Percentiles rank a stretch among this genome's conserved stretches.
phyloP scores from a whole-genome alignment of 2,329 filamentous ascomycete genomes.

The Chaetomiaceae sp. region DNA sequence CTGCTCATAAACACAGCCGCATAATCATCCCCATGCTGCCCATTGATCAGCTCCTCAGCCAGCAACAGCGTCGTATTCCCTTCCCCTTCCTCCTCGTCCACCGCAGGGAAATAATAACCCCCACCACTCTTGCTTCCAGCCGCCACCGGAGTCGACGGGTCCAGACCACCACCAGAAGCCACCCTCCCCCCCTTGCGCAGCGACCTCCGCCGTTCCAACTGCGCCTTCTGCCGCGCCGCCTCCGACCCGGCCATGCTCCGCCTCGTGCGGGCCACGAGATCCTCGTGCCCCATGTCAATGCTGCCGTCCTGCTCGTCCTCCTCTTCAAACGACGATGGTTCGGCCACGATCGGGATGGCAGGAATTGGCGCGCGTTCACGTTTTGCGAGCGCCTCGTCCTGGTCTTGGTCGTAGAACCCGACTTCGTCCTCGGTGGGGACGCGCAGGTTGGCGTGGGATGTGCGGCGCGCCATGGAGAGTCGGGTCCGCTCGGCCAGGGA shows the following conservation, averaged over 20 bases:
- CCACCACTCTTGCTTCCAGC: constrained; percentile 29
- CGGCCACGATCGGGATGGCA: constrained; percentile 1
- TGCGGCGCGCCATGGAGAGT: constrained; percentile 65
- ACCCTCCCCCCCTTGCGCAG: constrained; percentile 41
- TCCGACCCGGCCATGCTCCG: constrained; percentile 60
- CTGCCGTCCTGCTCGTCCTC: constrained; percentile 15
- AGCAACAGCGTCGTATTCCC: constrained; percentile 43
- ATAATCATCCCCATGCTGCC: constrained; percentile 62
- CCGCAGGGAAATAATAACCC: constrained; percentile 42
- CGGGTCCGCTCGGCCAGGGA: constrained; percentile 75
- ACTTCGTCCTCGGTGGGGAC: constrained; percentile 17
- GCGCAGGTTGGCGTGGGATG: constrained; percentile 36
- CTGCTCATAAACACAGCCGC: constrained; percentile 80
- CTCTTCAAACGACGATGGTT: not conserved
- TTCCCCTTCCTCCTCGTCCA: constrained; percentile 45
- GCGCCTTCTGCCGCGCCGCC: constrained; percentile 55
- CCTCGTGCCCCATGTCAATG: constrained; percentile 37
- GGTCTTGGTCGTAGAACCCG: constrained; percentile 32
- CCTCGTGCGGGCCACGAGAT: constrained; percentile 53
- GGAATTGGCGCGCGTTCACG: not conserved
- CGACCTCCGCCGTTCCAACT: constrained; percentile 51
- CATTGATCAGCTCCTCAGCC: constrained; percentile 61
- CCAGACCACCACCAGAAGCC: too few species aligned
- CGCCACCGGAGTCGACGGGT: constrained; percentile 8
- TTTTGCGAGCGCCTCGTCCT: constrained; percentile 22